These are phyloP conservation scores for Neonectria sp. DNA, from an alignment of 2,329 filamentous ascomycete species.

Conservation along the genomic window DNA sequence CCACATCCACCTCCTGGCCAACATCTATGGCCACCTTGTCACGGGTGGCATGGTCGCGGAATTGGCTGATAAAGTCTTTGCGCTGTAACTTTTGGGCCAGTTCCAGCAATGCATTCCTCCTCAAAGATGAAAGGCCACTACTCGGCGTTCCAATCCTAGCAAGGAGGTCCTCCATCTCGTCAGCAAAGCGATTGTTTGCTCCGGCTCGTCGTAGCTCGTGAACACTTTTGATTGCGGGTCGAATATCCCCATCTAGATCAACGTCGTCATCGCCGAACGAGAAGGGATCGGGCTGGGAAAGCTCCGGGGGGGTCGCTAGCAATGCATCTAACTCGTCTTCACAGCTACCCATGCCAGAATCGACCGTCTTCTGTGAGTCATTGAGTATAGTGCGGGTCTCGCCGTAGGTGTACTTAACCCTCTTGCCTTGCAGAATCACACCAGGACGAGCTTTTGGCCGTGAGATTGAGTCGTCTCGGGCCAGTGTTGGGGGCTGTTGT, in stretches of 20 bases:
- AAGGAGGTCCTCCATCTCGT: constrained; percentile 76
- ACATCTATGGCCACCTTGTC: constrained; percentile 76
- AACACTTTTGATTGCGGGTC: constrained; percentile 72
- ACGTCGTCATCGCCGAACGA: constrained; percentile 47
- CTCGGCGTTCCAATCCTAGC: constrained; percentile 71
- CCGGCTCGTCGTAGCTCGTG: constrained; percentile 77
- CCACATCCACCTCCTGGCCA: constrained; percentile 70
- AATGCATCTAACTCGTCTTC: constrained; percentile 44
- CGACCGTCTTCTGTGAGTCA: constrained; percentile 46
- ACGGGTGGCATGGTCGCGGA: constrained; percentile 82
- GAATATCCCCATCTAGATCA: constrained; percentile 60
- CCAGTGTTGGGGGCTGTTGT: constrained; percentile 36
- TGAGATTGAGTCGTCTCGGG: constrained; percentile 36
- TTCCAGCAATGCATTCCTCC: constrained; percentile 73
- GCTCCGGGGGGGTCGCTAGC: constrained; percentile 42
- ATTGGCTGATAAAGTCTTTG: constrained; percentile 76
- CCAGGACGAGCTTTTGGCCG: constrained; percentile 47
- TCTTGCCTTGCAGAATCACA: constrained; percentile 47
- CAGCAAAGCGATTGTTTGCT: constrained; percentile 75
- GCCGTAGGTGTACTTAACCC: constrained; percentile 55
- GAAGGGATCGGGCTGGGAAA: constrained; percentile 45
- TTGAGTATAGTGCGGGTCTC: constrained; percentile 50
- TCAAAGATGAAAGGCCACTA: constrained; percentile 63
- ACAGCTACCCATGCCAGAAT: constrained; percentile 39
- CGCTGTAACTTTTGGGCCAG: constrained; percentile 72